Base-by-base conservation (phyloP, 139 green algal species). In the Haematococcus sp. region DNA sequence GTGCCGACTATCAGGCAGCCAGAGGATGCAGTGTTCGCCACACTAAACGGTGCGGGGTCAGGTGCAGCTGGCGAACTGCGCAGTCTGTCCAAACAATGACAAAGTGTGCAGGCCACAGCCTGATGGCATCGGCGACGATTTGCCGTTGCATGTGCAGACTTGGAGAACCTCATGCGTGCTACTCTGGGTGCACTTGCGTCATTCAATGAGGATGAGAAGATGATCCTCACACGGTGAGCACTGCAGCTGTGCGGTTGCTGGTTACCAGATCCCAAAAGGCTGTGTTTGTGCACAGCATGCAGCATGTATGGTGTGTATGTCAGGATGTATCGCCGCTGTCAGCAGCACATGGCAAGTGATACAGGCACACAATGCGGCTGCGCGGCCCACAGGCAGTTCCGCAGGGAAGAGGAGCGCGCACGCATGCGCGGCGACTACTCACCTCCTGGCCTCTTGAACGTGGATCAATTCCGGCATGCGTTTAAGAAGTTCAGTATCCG, bases 191-290 rank as follows among this genome's bases (percentile, higher is more conserved):
- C 85, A 0, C 75, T 90, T 27, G 85, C 85, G 33, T 85, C 73
- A 72, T 90, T 88, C 77, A 90, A 90, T 34, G 82, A 86, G 58
- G 77, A 88, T 61, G 82, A 86, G 55, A 70, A 63, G 0, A 83
- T 86, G 77, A 69, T 88, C 20, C 70, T 88, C 40, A 63, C 72
- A 2, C 83, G 77, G 71, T 65, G 28, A 22, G 34, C n/a, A n/a
- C n/a, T n/a, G n/a, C n/a, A n/a, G n/a, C n/a, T 63, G 40, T 49
- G 40, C 40, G 11, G 40, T 49, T 49, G 40, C 40, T 49, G 7
- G 11, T 11, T 49, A 11, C 40, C 40, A 49, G 40, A n/a, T n/a
- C n/a, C n/a, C n/a, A n/a, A n/a, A n/a, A n/a, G n/a, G n/a, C n/a
- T n/a, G n/a, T n/a, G n/a, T n/a, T n/a, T n/a, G n/a, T n/a, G n/a